phyloP scores from a whole-genome alignment of 345 rosid genomes.

The Ceriops tagal region DNA sequence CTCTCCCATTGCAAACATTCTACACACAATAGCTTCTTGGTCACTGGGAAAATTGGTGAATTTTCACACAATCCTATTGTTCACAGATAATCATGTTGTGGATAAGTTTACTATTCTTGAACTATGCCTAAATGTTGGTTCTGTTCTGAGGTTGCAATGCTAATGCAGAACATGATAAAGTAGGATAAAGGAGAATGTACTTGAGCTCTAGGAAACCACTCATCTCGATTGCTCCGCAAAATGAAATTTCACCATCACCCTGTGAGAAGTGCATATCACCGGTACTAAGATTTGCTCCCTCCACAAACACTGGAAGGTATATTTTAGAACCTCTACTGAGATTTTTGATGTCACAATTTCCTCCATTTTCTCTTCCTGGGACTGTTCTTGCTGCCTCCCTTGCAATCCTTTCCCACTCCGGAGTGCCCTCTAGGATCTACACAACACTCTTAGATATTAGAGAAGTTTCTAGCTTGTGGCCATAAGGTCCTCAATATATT shows the following conservation, averaged over 20 bases:
- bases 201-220: conserved; percentile 90
- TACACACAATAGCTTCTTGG: no score
- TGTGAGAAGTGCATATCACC: conserved; percentile 98
- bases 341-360: conserved; percentile 92
- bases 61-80: no score
- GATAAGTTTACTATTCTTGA: no score
- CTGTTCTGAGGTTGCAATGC: neutral
- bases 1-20: no score
- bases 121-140: neutral
- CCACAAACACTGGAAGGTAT: conserved; percentile 84
- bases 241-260: conserved; percentile 92
- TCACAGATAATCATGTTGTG: no score
- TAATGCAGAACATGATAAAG: neutral
- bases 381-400: conserved; percentile 79
- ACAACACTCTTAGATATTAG: conserved; percentile 12
- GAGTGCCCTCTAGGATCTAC: conserved; percentile 60
- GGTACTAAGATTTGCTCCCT: conserved; percentile 82
- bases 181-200: conserved; percentile 27
- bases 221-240: conserved; percentile 96
- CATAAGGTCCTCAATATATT: neutral
- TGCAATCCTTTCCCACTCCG: conserved; percentile 74
- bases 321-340: conserved; percentile 81
- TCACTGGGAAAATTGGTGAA: no score
- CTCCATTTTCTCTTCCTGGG: conserved; percentile 95
- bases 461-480: neutral